A percentile compares a stretch with the other conserved stretches of the same genome.
Evolutionary conservation across 768 basidiomycete genomes (phyloP).

Genomic region (Lentinula edodes): DNA sequence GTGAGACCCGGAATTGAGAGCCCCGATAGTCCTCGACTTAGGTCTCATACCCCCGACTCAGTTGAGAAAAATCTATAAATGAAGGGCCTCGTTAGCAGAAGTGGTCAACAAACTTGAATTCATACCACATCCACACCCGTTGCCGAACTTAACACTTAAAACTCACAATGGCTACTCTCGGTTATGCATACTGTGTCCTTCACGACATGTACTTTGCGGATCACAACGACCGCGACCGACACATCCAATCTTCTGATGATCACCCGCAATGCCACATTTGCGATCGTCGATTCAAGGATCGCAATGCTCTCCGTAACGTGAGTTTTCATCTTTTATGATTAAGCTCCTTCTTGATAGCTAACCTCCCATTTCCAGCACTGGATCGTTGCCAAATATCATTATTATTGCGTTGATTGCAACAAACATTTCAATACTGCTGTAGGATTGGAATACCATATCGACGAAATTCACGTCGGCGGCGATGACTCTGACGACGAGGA

Average conservation of each 20-base stretch:
- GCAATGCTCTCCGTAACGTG: not conserved
- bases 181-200: not conserved
- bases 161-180: not conserved
- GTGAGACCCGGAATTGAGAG: not conserved
- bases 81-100: not conserved
- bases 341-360: not conserved
- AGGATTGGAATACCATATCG: not conserved
- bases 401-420: conserved; percentile 1
- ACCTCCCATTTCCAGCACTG: not conserved
- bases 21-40: not conserved
- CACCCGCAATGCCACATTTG: conserved; percentile 3
- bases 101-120: not conserved
- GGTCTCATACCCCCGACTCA: not conserved
- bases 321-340: not conserved
- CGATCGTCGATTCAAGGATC: conserved; percentile 1
- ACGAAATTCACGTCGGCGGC: not conserved
- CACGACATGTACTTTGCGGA: conserved; percentile 1
- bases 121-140: not conserved
- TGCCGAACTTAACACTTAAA: not conserved
- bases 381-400: not conserved
- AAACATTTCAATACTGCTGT: not conserved
- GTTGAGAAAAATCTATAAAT: not conserved
- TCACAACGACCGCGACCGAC: not conserved
- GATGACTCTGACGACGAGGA: not conserved
- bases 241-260: not conserved